Percentiles rank a stretch among this genome's conserved stretches.
Conservation (phyloP, 2,329 filamentous ascomycete species). For the Epichloe gansuensis region DNA sequence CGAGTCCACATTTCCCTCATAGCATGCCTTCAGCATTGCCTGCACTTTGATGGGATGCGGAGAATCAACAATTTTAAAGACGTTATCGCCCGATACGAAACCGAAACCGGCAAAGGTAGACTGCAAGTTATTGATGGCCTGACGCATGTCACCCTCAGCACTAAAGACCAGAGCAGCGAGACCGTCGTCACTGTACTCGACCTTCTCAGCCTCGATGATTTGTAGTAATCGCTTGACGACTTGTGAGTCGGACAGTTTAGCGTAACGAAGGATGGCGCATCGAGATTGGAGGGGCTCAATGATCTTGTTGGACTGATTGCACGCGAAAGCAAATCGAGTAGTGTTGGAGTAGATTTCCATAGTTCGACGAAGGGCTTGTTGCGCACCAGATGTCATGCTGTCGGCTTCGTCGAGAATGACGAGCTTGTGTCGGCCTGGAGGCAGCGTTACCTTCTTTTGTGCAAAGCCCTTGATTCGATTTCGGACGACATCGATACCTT, state of each 20-base stretch:
- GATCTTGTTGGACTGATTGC: conserved; percentile 98
- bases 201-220: conserved; percentile 83
- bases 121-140: conserved; percentile 97
- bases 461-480: conserved; percentile 98
- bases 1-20: conserved; percentile 79
- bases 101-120: conserved; percentile 88
- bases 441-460: conserved; percentile 95
- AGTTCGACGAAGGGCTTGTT: conserved; percentile 85
- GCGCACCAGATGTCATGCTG: conserved; percentile 93
- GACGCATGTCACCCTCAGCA: conserved; percentile 95
- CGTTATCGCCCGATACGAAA: conserved; percentile 94
- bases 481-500: conserved; percentile 89
- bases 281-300: conserved; percentile 97
- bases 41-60: conserved; percentile 98
- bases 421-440: conserved; percentile 81
- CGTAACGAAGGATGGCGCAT: conserved; percentile 90
- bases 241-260: conserved; percentile 82
- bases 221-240: conserved; percentile 83
- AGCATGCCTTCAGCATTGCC: conserved; percentile 95
- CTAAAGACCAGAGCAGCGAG: conserved; percentile 93
- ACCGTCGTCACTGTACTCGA: conserved; percentile 84
- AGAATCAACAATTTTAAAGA: conserved; percentile 93
- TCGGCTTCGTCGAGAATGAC: conserved; percentile 97
- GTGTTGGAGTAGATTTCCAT: conserved; percentile 99
- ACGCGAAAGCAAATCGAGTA: conserved; percentile 93